phyloP scores from a whole-genome alignment of 495 filamentous ascomycete species.

The Polyplosphaeria fusca region DNA sequence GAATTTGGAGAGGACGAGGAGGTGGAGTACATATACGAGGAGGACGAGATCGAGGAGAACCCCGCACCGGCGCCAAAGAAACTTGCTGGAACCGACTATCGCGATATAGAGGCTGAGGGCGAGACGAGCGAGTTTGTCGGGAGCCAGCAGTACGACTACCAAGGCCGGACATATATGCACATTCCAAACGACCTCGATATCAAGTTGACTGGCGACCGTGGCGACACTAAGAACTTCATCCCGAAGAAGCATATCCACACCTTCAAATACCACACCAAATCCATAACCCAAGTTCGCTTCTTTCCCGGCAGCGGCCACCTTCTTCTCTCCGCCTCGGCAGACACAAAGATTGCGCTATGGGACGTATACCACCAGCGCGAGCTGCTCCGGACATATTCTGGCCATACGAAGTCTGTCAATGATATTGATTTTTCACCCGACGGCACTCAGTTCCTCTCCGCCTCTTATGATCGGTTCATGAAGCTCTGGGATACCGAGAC shows the following conservation, averaged over 20 bases:
- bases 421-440: constrained; percentile 81
- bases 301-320: constrained; percentile 85
- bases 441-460: constrained; percentile 87
- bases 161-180: constrained; percentile 91
- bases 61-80: constrained; percentile 54
- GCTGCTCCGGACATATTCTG: constrained; percentile 81
- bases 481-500: constrained; percentile 99
- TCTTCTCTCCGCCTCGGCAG: constrained; percentile 78
- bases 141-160: constrained; percentile 78
- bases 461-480: constrained; percentile 88
- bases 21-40: constrained; percentile 77
- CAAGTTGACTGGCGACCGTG: constrained; percentile 76
- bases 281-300: constrained; percentile 83
- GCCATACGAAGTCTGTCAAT: constrained; percentile 84
- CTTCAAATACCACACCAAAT: constrained; percentile 81
- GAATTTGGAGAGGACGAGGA: constrained; percentile 56
- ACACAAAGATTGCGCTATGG: constrained; percentile 89
- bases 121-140: constrained; percentile 88
- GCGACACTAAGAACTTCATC: constrained; percentile 78
- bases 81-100: constrained; percentile 56
- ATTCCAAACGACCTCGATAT: constrained; percentile 88
- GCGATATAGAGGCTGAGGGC: constrained; percentile 48
- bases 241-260: constrained; percentile 91
- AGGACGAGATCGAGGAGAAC: constrained; percentile 53
- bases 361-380: constrained; percentile 88